Evolutionary conservation across 192 early-diverging fungal species (phyloP).

Genomic region (Coemansia sp.): DNA sequence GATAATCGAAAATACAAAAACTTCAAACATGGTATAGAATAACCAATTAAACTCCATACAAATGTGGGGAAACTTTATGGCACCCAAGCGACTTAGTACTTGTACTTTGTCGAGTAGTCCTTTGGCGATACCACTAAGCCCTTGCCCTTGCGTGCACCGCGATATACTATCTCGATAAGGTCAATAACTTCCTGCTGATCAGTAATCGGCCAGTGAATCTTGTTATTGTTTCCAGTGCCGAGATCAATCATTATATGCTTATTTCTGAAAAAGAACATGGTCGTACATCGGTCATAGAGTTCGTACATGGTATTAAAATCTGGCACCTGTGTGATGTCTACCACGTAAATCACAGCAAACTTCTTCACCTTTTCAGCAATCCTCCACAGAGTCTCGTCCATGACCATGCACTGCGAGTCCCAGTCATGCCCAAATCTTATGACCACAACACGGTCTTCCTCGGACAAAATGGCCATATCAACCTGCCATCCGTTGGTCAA

Average conservation of each 20-base stretch:
- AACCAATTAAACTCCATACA: not conserved
- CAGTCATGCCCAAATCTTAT: slow-evolving; percentile 98
- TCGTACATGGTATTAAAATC: slow-evolving; percentile 98
- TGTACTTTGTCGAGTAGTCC: slow-evolving; percentile 97
- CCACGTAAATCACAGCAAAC: slow-evolving; percentile 96
- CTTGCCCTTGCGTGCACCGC: slow-evolving; percentile 92
- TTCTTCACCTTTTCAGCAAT: slow-evolving; percentile 96
- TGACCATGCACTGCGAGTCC: slow-evolving; percentile 94
- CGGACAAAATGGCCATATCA: slow-evolving; percentile 96
- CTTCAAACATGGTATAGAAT: not conserved
- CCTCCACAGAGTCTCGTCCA: slow-evolving; percentile 93
- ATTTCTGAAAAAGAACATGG: slow-evolving; percentile 96
- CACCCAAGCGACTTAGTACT: slow-evolving; percentile 64
- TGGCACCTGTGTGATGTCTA: slow-evolving; percentile 93
- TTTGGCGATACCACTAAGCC: slow-evolving; percentile 98
- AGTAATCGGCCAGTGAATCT: slow-evolving; percentile 94
- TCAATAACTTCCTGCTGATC: slow-evolving; percentile 97
- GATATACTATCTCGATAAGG: slow-evolving; percentile 83
- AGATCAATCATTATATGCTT: slow-evolving; percentile 99
- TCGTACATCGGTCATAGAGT: slow-evolving; percentile 95
- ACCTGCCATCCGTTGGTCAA: slow-evolving; percentile 86
- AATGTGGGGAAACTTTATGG: slow-evolving; percentile 15
- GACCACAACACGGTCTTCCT: slow-evolving; percentile 96
- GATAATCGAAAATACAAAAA: not conserved
- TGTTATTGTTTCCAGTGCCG: slow-evolving; percentile 99